These are phyloP conservation scores for Elsinoe arachidis DNA, from an alignment of 2,329 filamentous ascomycete species.

Conservation along the genomic window DNA sequence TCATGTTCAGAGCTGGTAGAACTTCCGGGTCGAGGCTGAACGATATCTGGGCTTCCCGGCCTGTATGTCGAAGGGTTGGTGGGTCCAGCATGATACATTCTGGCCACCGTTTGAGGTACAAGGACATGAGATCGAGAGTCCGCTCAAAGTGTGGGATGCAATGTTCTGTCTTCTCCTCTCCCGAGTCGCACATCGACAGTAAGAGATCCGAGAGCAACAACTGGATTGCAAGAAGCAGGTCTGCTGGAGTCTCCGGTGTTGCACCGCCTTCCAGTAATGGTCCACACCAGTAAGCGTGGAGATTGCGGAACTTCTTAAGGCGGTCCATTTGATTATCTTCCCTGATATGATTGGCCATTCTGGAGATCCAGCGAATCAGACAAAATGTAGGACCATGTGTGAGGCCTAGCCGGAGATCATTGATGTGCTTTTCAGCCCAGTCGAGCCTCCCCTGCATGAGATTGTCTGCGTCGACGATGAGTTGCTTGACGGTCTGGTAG, in stretches of 20 bases:
- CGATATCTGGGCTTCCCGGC: slow-evolving; percentile 1
- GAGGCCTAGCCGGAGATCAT: neutral
- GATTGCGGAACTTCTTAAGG: neutral
- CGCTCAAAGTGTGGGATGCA: neutral
- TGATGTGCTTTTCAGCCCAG: slow-evolving; percentile 1
- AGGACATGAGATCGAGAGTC: neutral
- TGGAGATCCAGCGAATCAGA: neutral
- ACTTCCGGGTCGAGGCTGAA: slow-evolving; percentile 1
- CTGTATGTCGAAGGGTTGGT: neutral
- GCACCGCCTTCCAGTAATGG: neutral
- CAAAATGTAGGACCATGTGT: neutral
- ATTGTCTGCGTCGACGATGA: neutral
- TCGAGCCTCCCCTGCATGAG: slow-evolving; percentile 3
- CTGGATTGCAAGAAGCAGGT: neutral
- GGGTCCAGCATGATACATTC: neutral
- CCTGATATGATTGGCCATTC: neutral
- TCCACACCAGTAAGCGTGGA: neutral
- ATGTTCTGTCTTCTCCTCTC: neutral
- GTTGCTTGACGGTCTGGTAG: neutral
- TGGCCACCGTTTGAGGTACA: slow-evolving; percentile 1
- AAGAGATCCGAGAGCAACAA: neutral
- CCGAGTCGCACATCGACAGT: neutral
- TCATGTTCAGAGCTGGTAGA: slow-evolving; percentile 3
- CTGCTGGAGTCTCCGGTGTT: neutral
- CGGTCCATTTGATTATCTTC: neutral